Percentiles rank a stretch among this genome's conserved stretches.
These are phyloP conservation scores for Corchorus olitorius DNA, from an alignment of 345 rosid genomes.

Conservation along the genomic window DNA sequence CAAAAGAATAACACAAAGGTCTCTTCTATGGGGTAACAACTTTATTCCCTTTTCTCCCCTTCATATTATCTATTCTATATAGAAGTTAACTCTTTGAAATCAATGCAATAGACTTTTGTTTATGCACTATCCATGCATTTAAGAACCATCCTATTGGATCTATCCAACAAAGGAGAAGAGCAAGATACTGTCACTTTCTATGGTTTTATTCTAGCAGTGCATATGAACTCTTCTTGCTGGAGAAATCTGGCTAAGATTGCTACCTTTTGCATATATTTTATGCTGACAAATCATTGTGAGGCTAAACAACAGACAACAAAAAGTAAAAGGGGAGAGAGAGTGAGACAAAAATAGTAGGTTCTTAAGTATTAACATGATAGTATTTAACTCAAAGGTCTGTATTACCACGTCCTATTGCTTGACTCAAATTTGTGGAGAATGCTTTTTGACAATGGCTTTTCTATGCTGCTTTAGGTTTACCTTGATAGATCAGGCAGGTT, in stretches of 20 bases:
- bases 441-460: neutral
- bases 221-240: neutral
- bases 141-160: neutral
- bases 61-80: neutral
- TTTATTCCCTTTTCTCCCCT: slow-evolving; percentile 15
- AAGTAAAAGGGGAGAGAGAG: too few species aligned
- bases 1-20: slow-evolving; percentile 46
- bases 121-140: neutral
- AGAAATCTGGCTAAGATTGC: neutral
- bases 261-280: too few species aligned
- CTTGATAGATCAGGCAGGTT: slow-evolving; percentile 7
- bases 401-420: neutral
- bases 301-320: too few species aligned
- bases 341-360: too few species aligned
- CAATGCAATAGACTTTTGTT: neutral
- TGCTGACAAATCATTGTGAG: too few species aligned
- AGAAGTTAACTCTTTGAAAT: neutral
- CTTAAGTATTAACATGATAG: too few species aligned
- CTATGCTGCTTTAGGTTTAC: slow-evolving; percentile 13
- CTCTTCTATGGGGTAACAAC: slow-evolving; percentile 53
- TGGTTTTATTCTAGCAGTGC: neutral
- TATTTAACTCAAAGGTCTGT: neutral
- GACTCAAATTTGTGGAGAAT: neutral
- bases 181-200: neutral
- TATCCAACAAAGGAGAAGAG: neutral